Evolutionary conservation across 2,329 filamentous ascomycete genomes (phyloP).

Genomic region (Phaeophleospora eucalypticola): DNA sequence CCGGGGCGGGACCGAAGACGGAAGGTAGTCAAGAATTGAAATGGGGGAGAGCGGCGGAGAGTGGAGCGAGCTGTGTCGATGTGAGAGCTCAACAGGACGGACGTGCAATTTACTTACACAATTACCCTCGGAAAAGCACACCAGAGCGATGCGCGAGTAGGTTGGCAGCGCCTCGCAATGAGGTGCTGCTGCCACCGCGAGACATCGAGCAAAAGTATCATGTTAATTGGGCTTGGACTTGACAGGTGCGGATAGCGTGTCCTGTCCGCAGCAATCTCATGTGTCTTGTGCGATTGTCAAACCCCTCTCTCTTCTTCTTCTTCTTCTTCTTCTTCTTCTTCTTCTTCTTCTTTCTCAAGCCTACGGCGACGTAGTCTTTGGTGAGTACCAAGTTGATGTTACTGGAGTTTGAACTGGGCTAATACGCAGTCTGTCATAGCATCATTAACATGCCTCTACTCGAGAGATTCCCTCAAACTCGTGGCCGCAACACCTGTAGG

Average conservation of each 20-base stretch:
- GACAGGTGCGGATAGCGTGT: not conserved
- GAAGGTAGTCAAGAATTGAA: slow-evolving; percentile 25
- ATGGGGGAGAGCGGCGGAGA: slow-evolving; percentile 18
- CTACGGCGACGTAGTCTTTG: too few species aligned
- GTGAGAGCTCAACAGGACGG: slow-evolving; percentile 15
- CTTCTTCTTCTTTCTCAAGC: not conserved
- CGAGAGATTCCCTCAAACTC: too few species aligned
- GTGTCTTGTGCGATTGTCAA: not conserved
- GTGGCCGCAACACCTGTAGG: too few species aligned
- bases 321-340: not conserved
- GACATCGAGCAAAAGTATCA: slow-evolving; percentile 1
- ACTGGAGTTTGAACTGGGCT: too few species aligned
- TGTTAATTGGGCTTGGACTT: slow-evolving; percentile 2
- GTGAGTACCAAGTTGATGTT: too few species aligned
- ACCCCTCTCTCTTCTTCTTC: not conserved
- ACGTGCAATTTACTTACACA: not conserved
- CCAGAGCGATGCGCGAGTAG: slow-evolving; percentile 3
- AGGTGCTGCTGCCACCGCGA: not conserved
- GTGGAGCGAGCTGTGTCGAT: slow-evolving; percentile 20
- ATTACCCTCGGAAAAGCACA: not conserved
- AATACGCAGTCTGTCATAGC: too few species aligned
- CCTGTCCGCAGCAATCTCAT: not conserved
- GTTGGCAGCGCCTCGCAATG: not conserved
- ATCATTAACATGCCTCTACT: too few species aligned
- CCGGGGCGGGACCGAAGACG: slow-evolving; percentile 5